Evolutionary conservation across 2,329 filamentous ascomycete species (phyloP).

Genomic region (Pochonia chlamydosporia): DNA sequence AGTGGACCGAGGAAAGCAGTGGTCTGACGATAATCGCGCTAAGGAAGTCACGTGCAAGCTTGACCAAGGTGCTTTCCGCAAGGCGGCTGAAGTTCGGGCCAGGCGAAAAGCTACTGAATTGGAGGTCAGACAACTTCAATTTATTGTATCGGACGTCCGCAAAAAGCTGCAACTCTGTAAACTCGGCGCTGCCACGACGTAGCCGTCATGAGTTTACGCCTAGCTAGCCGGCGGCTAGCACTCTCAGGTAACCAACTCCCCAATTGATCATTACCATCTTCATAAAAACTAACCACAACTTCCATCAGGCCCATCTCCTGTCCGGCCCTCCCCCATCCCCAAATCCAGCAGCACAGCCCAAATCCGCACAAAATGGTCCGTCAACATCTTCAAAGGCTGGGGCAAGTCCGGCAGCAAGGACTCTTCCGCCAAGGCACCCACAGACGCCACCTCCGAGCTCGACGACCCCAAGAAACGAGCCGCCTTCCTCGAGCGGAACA

Average conservation of each 20-base stretch:
- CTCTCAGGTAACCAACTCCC: constrained; percentile 45
- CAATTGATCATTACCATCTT: not conserved
- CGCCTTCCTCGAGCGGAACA: constrained; percentile 32
- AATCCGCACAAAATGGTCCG: constrained; percentile 38
- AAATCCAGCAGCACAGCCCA: constrained; percentile 15
- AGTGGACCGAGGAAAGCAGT: constrained; percentile 3
- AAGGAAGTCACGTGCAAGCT: constrained; percentile 2
- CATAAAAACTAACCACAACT: not conserved
- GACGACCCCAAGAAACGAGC: constrained; percentile 37
- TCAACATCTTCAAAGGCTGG: constrained; percentile 34
- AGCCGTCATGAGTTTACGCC: constrained; percentile 56
- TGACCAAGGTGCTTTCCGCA: no score
- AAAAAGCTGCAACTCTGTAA: not conserved
- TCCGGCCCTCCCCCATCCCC: constrained; percentile 11
- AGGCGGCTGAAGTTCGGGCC: constrained; percentile 19
- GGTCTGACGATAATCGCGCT: not conserved
- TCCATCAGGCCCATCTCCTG: constrained; percentile 9
- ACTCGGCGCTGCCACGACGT: no score
- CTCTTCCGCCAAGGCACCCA: constrained; percentile 20
- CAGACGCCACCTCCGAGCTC: constrained; percentile 26
- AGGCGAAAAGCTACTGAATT: constrained; percentile 16
- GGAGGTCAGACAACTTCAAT: not conserved
- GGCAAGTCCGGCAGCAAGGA: constrained; percentile 23
- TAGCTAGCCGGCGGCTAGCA: constrained; percentile 56
- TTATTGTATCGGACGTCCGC: not conserved